Evolutionary conservation across 2,329 filamentous ascomycete genomes (phyloP), one percentile per base, ranked within the genome.

Genomic region (Phoma sp.): DNA sequence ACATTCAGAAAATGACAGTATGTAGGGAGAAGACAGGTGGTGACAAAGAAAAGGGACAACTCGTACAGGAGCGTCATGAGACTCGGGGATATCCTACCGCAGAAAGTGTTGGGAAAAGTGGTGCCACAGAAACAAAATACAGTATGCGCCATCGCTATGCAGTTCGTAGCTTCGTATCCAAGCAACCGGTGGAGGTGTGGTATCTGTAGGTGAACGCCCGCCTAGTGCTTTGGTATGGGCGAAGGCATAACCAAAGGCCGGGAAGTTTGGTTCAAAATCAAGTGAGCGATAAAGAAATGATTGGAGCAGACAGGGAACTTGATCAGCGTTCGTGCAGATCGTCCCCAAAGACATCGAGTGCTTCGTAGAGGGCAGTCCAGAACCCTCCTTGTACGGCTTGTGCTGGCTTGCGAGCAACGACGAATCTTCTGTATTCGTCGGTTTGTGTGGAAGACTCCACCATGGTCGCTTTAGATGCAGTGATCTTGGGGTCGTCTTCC

Each of bases 351-450:
- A 51, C 46, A 35, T 70, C 67, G 15, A 70, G 39, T 0, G 67
- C 65, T 17, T 66, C 61, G 5, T 57, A 62, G 38, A 70, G 45
- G 0, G 63, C 60, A 13, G 52, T 38, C 67, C 67, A 70, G 43
- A 70, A 67, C 44, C 61, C 60, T 2, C 57, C 44, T 40, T 36
- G 39, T 19, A 33, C 38, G 12, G 51, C 24, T 25, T 43, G 52
- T 27, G n/a, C 45, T 6, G 64, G 61, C 31, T 54, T 48, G 27
- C 61, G 60, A 13, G 61, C 46, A 19, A 61, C 50, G 22, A 62
- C 57, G 21, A 55, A 9, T 43, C 38, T 58, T 10, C 38, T 40
- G 24, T 31, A 27, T 3, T 45, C 36, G 7, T 35, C 49, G 2
- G 60, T 57, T 22, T 60, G 52, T 3, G 44, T 57, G 13, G 45